A percentile compares a stretch with the other conserved stretches of the same genome.
Evolutionary conservation across 352 stramenopile genomes (phyloP).

Genomic region (Pythium aquatile): DNA sequence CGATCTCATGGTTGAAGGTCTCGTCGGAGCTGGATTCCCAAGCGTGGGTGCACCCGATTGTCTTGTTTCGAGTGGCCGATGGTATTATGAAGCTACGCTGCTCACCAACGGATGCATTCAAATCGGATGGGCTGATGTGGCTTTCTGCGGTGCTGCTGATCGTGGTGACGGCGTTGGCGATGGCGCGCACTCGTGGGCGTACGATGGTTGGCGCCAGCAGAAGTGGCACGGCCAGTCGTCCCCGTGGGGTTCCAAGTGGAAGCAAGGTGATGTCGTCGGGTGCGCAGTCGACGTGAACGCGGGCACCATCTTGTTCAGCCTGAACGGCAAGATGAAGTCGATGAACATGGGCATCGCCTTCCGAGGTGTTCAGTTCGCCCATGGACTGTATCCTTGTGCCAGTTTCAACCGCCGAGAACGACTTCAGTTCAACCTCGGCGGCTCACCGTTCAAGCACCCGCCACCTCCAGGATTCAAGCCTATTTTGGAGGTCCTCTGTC

Average conservation of each 20-base stretch:
- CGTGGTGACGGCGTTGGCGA: constrained; percentile 92
- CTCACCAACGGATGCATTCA: constrained; percentile 93
- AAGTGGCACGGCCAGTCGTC: constrained; percentile 89
- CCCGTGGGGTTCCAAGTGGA: constrained; percentile 89
- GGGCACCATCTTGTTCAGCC: constrained; percentile 87
- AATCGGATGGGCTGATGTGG: constrained; percentile 91
- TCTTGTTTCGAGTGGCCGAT: constrained; percentile 71
- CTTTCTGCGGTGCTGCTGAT: constrained; percentile 84
- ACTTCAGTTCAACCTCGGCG: constrained; percentile 87
- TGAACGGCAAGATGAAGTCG: constrained; percentile 90
- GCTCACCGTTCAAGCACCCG: constrained; percentile 70
- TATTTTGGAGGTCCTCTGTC: constrained; percentile 67
- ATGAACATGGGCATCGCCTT: constrained; percentile 87
- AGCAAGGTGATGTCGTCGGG: constrained; percentile 90
- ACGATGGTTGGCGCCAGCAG: constrained; percentile 91
- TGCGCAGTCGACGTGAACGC: constrained; percentile 87
- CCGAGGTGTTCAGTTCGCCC: constrained; percentile 73
- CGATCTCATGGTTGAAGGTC: constrained; percentile 83
- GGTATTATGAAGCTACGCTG: constrained; percentile 94
- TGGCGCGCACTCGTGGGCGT: constrained; percentile 90
- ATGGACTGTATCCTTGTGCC: constrained; percentile 83
- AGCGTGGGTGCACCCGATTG: constrained; percentile 82
- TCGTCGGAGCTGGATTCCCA: constrained; percentile 82
- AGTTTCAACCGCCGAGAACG: constrained; percentile 87
- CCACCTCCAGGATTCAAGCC: constrained; percentile 77